Conservation (phyloP, 2,329 filamentous ascomycete genomes). For the Allantophomopsis lycopodina region DNA sequence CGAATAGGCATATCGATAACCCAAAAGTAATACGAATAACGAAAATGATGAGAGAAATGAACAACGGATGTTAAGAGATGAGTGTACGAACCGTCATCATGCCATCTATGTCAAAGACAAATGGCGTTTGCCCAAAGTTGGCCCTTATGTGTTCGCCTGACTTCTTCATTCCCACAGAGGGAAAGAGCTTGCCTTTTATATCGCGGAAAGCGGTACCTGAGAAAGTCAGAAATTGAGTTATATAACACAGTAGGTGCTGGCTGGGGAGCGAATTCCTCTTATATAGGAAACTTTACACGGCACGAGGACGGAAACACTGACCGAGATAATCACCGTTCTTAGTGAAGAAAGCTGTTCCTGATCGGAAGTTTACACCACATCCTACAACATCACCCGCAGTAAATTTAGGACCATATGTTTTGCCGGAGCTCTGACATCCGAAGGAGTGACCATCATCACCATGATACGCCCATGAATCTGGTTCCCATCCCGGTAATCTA, state of each 20-base stretch:
- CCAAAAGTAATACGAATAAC: too few relatives aligned
- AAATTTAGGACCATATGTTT: constrained; percentile 41
- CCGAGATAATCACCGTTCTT: constrained; percentile 46
- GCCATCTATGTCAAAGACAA: constrained; percentile 82
- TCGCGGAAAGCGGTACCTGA: constrained; percentile 59
- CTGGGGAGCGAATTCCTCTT: not conserved
- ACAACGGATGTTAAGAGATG: not conserved
- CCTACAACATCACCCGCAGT: constrained; percentile 44
- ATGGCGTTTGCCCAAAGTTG: constrained; percentile 62
- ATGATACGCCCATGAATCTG: constrained; percentile 56
- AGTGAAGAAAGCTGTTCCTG: constrained; percentile 53
- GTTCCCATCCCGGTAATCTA: constrained; percentile 52
- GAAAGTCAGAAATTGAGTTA: too few relatives aligned
- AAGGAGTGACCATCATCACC: constrained; percentile 54
- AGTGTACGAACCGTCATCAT: constrained; percentile 55
- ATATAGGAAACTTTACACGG: not conserved
- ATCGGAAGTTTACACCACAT: constrained; percentile 52
- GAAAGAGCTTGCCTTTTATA: constrained; percentile 51
- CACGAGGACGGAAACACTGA: constrained; percentile 17
- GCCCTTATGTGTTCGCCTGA: constrained; percentile 44
- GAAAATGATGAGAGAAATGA: too few relatives aligned
- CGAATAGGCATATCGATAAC: too few relatives aligned
- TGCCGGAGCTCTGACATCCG: constrained; percentile 39
- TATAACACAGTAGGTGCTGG: too few relatives aligned
- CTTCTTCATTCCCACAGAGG: constrained; percentile 51